Base-by-base conservation (phyloP, 1,284 basidiomycete species). In the Rhodotorula sp. region DNA sequence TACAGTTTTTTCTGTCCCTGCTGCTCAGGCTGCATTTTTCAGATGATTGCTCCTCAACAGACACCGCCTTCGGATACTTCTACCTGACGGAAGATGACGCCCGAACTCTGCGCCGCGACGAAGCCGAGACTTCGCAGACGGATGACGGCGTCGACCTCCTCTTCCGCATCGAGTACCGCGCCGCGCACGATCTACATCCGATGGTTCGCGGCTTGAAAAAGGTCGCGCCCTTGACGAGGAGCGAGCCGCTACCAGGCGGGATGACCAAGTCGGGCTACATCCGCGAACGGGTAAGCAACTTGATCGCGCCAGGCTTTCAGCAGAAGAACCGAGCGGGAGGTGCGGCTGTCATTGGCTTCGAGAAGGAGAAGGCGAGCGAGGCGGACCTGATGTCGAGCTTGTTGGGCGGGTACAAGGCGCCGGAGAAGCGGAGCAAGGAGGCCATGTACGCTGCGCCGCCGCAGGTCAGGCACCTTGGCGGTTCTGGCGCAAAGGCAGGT, bases 131-230 rank as follows among this genome's bases (percentile, higher is more conserved):
- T 20, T 59, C 57, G 30, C 67, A 70, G n/a, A 47, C 68, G 1
- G 55, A 63, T 34, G 60, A 47, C n/a, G n/a, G 24, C 32, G 20
- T 44, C 39, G 27, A 52, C 27, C 51, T 54, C 5, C 54, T 61
- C 20, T 75, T 69, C 63, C 71, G 74, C 27, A 68, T 75, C 67
- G 74, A 75, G 56, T 75, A 71, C 62, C 71, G 68, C 19, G n/a
- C 24, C 8, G 62, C 64, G 17, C 74, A 73, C 36, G 71, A 68
- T 39, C 51, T 73, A 34, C 74, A 75, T 54, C 24, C 65, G 15
- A 70, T 69, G 64, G 65, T 67, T 0, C 58, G 66, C 29, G 58
- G 62, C 19, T 56, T 68, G 10, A 30, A 57, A 22, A 52, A 52
- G 27, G 4, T 49, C 9, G 24, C 27, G 44, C 27, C 47, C 1